Base-by-base conservation (phyloP, 371 early-diverging fungal genomes). In the Rhizopus arrhizus region DNA sequence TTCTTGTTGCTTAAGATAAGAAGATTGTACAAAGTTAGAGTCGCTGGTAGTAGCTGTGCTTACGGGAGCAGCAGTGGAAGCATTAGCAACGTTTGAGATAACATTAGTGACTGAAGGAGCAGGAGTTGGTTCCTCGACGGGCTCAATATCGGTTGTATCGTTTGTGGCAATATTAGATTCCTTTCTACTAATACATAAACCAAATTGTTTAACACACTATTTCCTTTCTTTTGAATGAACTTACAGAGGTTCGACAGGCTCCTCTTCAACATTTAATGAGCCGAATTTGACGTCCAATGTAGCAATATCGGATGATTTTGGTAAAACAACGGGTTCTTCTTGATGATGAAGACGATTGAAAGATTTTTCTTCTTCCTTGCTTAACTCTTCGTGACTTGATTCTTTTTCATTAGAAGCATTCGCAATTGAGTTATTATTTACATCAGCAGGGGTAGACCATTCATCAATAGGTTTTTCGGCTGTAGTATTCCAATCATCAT, bases 291-390 rank as follows among this genome's bases (percentile, higher is more conserved):
- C 85, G 56, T 87, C 91, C 38, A 68, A 57, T 42, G 87, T 74
- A 50, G 86, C 84, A 9, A 91, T 67, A n/a, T 87, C 69, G 32
- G 80, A 77, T 42, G 82, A 83, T 33, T 77, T 77, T 5, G 94
- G 94, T 87, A 94, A 91, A 12, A 93, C 92, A 28, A 95, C 94
- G 33, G 94, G 85, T 7, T 88, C 89, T 64, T 93, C 93, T 73
- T 94, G 94, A 65, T 90, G 87, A 29, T 57, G 49, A 64, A 91
- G 83, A 59, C 80, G 82, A 64, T 78, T 86, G 32, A 54, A 57
- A 15, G 48, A 60, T 8, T 79, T 59, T 32, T 68, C 56, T 38
- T 54, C 61, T 49, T 54, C 53, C 16, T 61, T 41, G 29, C 36
- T 35, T 47, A 52, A 53, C 28, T 61, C 47, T 53, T 56, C 48